phyloP scores from a whole-genome alignment of 345 rosid genomes.

The Sonneratia caseolaris region DNA sequence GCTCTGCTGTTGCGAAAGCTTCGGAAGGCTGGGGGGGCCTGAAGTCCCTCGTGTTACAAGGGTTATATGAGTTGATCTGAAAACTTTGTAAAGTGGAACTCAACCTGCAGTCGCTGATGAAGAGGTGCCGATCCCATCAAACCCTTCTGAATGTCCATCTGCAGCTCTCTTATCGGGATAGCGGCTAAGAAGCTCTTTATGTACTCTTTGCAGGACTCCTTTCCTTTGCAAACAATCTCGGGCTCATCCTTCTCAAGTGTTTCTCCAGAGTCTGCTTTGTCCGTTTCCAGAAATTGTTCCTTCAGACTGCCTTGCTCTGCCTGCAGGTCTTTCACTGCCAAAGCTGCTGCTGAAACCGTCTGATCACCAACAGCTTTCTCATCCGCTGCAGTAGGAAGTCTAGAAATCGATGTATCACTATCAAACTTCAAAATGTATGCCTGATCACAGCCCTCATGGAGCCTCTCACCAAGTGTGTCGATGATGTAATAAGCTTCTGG shows the following conservation, averaged over 20 bases:
- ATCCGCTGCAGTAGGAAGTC: conserved; percentile 25
- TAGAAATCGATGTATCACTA: conserved; percentile 35
- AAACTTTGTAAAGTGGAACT: conserved; percentile 53
- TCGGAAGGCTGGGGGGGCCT: not conserved
- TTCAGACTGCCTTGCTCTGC: conserved; percentile 15
- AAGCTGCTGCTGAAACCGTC: conserved; percentile 15
- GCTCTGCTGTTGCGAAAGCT: not conserved
- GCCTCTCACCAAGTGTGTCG: conserved; percentile 91
- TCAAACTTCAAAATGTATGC: conserved; percentile 86
- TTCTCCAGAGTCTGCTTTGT: conserved; percentile 13
- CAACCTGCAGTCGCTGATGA: conserved; percentile 83
- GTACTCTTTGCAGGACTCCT: conserved; percentile 88
- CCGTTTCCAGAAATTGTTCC: conserved; percentile 17
- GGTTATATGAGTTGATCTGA: not conserved
- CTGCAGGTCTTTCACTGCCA: conserved; percentile 20
- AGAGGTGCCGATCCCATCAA: conserved; percentile 50
- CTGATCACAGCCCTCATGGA: conserved; percentile 82
- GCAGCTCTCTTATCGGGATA: conserved; percentile 78
- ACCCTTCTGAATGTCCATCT: conserved; percentile 79
- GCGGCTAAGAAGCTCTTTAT: conserved; percentile 93
- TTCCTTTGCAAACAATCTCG: conserved; percentile 55
- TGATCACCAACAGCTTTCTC: conserved; percentile 29
- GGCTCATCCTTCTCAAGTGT: conserved; percentile 17
- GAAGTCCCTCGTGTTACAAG: not conserved
- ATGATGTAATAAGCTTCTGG: conserved; percentile 79